phyloP scores from a whole-genome alignment of 495 filamentous ascomycete species.

The Xeromyces bisporus region DNA sequence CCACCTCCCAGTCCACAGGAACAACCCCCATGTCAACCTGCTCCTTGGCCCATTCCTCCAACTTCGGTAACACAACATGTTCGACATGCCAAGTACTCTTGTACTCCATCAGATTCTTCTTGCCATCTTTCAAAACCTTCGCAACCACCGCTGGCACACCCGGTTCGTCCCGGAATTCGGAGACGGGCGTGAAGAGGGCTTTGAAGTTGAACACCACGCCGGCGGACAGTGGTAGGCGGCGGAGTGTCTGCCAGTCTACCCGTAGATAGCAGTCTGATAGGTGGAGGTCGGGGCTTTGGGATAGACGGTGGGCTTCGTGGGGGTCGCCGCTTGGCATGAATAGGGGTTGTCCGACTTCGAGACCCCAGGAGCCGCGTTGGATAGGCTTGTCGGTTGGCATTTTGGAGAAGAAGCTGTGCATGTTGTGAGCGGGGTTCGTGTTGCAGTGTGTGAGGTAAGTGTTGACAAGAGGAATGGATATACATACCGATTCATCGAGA shows the following conservation, averaged over 20 bases:
- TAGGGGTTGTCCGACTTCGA: constrained; percentile 62
- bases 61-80: constrained; percentile 50
- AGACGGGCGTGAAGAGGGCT: constrained; percentile 63
- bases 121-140: constrained; percentile 56
- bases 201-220: constrained; percentile 85
- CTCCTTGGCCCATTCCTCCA: constrained; percentile 53
- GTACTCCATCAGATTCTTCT: constrained; percentile 60
- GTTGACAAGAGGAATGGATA: constrained; percentile 1
- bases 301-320: constrained; percentile 38
- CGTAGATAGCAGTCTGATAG: constrained; percentile 51
- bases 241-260: constrained; percentile 88
- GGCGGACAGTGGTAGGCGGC: constrained; percentile 60
- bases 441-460: background rate
- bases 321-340: constrained; percentile 66
- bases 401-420: constrained; percentile 59
- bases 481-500: constrained; percentile 64
- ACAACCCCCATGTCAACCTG: constrained; percentile 50
- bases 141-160: constrained; percentile 51
- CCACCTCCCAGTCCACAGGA: constrained; percentile 46
- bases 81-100: constrained; percentile 78
- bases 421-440: too few relatives aligned
- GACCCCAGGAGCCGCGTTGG: constrained; percentile 75
- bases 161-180: constrained; percentile 57
- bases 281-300: constrained; percentile 38
- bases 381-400: constrained; percentile 60